phyloP scores from a whole-genome alignment of 2,329 filamentous ascomycete species.

The Aspergillus bombycis region DNA sequence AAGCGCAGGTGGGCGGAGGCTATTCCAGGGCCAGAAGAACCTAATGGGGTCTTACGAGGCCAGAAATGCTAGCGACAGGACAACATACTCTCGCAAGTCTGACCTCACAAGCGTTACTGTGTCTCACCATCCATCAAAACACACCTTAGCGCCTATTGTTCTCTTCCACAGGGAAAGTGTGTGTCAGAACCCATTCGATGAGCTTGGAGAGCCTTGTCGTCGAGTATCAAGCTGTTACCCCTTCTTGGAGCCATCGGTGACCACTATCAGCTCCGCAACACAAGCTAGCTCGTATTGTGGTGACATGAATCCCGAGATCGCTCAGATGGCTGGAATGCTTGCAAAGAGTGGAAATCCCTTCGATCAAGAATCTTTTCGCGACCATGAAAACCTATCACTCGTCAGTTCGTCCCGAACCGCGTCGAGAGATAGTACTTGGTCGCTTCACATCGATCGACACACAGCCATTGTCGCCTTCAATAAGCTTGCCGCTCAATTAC shows the following conservation, averaged over 20 bases:
- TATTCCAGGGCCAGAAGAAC: constrained; percentile 15
- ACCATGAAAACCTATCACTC: constrained; percentile 20
- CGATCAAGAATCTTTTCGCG: not conserved
- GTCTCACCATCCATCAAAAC: constrained; percentile 36
- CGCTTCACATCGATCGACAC: constrained; percentile 27
- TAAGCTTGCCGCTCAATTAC: constrained; percentile 27
- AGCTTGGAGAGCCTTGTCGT: constrained; percentile 14
- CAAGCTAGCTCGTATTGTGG: constrained; percentile 21
- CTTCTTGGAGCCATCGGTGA: constrained; percentile 11
- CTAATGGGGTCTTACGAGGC: not conserved
- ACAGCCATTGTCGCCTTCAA: constrained; percentile 36
- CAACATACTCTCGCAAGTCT: constrained; percentile 34
- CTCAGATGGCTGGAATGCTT: not conserved
- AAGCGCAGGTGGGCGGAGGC: not conserved
- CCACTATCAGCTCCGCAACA: constrained; percentile 11
- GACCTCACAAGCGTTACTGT: constrained; percentile 38
- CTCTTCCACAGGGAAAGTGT: constrained; percentile 18
- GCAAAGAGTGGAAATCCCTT: constrained; percentile 16
- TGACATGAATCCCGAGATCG: constrained; percentile 9
- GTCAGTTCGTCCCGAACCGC: constrained; percentile 26
- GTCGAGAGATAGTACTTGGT: constrained; percentile 24
- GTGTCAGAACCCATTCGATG: constrained; percentile 22
- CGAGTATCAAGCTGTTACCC: constrained; percentile 17
- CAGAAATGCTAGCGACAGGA: constrained; percentile 38
- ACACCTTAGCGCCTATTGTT: constrained; percentile 25